A percentile compares a stretch with the other conserved stretches of the same genome.
Conservation (phyloP, 1,284 basidiomycete species). For the Ceratobasidium sp. region DNA sequence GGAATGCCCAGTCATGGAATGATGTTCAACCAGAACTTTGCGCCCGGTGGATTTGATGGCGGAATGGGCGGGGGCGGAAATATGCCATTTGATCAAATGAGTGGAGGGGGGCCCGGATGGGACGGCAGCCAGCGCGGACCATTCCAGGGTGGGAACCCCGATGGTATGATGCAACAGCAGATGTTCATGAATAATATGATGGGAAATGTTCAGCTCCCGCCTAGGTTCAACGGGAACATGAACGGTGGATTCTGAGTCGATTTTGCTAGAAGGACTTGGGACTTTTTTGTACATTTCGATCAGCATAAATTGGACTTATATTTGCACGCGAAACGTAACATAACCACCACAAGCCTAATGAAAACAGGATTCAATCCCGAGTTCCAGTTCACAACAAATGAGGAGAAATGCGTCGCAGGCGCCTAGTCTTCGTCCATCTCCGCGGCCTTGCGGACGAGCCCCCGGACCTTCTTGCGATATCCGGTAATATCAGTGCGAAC, state of each 20-base stretch:
- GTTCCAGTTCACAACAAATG: conserved; percentile 8
- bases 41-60: conserved; percentile 31
- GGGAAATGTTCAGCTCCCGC: conserved; percentile 32
- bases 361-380: conserved; percentile 3
- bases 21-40: conserved; percentile 33
- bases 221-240: conserved; percentile 30
- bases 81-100: conserved; percentile 25
- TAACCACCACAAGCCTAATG: not conserved
- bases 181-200: conserved; percentile 40
- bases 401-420: not conserved
- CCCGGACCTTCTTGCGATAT: conserved; percentile 93
- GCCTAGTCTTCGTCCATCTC: conserved; percentile 79
- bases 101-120: conserved; percentile 15
- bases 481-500: conserved; percentile 52
- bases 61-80: conserved; percentile 20
- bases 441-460: conserved; percentile 79
- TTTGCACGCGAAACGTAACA: not conserved
- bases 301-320: conserved; percentile 19
- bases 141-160: conserved; percentile 7
- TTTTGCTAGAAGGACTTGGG: not conserved
- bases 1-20: conserved; percentile 12
- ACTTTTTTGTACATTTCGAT: conserved; percentile 26
- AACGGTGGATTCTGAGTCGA: conserved; percentile 25
- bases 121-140: conserved; percentile 5
- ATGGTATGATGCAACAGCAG: conserved; percentile 27